Base-by-base conservation (phyloP, 345 rosid genomes). In the Syzygium aromaticum region DNA sequence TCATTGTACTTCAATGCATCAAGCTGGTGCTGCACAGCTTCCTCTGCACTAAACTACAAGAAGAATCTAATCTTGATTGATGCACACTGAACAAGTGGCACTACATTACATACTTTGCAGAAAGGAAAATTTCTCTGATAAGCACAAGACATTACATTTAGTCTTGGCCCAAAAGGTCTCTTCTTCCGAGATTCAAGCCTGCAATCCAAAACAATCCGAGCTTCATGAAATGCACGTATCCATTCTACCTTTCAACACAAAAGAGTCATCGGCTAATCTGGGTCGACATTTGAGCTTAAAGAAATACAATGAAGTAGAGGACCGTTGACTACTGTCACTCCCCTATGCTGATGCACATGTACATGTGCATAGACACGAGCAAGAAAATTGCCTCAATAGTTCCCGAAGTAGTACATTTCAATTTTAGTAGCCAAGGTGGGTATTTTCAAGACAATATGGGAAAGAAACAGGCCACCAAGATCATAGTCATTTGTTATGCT, bases 111-210 rank as follows among this genome's bases (percentile, higher is more conserved):
- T 10, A 73, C 14, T 73, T 67, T 73, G 82, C 82, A 19, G 82
- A 12, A 19, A 86, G 86, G 80, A 67, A 86, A 12, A 86, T 40
- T 56, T 33, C 78, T 27, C 49, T 77, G 57, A 59, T 49, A 51
- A 49, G 38, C 51, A n/a, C 56, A 86, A 30, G 84, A 54, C 43
- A 92, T 80, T 95, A 97, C 99, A 89, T 90, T 94, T 86, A 96
- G 90, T 90, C 98, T 91, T 3, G 99, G 98, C 12, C 98, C 99
- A 92, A 95, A 95, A 52, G 97, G 98, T 89, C 94, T 93, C 92
- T 95, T 97, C 95, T 94, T 94, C 23, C 96, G 93, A 53, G 96
- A 92, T 91, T 97, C 95, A 89, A 95, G 92, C 99, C 99, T 97
- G 95, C 52, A 84, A 38, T 52, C 77, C 54, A 77, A 52, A 84